These are phyloP conservation scores for Tulasnella sp. DNA, from an alignment of 768 basidiomycete genomes.

Conservation along the genomic window DNA sequence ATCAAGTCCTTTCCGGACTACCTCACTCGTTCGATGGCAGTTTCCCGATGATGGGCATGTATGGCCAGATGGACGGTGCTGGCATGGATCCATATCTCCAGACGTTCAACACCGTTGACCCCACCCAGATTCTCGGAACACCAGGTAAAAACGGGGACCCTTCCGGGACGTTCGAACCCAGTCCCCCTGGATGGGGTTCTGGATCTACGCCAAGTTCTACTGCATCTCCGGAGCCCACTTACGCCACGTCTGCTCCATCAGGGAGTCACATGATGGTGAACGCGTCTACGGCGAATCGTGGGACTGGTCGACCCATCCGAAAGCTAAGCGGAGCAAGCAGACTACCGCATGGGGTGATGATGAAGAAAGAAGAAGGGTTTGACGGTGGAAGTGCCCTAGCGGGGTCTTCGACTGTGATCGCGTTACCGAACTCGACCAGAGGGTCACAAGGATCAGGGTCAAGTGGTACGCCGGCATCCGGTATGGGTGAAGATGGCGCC, in stretches of 20 bases:
- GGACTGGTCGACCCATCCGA: conserved; percentile 35
- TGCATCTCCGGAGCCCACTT: conserved; percentile 26
- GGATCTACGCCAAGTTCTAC: conserved; percentile 46
- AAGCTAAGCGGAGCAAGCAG: conserved; percentile 61
- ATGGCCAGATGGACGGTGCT: not conserved
- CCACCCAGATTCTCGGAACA: conserved; percentile 64
- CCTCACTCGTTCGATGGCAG: conserved; percentile 7
- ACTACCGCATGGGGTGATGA: conserved; percentile 31
- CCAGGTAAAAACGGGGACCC: conserved; percentile 31
- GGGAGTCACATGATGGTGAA: not conserved
- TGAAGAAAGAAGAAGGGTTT: conserved; percentile 9
- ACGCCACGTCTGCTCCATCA: conserved; percentile 27
- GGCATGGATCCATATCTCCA: conserved; percentile 11
- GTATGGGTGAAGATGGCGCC: conserved; percentile 41
- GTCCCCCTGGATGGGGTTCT: conserved; percentile 64
- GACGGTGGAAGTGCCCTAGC: conserved; percentile 1
- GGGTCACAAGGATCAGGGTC: not conserved
- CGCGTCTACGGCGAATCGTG: conserved; percentile 59
- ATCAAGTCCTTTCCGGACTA: not conserved
- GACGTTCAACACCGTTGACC: conserved; percentile 52
- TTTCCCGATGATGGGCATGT: conserved; percentile 1
- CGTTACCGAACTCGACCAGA: conserved; percentile 11
- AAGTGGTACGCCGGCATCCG: not conserved
- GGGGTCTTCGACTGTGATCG: conserved; percentile 11
- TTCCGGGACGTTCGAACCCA: conserved; percentile 51